A percentile compares a stretch with the other conserved stretches of the same genome.
phyloP scores from a whole-genome alignment of 257 asterid species.

The Salvia splendens region DNA sequence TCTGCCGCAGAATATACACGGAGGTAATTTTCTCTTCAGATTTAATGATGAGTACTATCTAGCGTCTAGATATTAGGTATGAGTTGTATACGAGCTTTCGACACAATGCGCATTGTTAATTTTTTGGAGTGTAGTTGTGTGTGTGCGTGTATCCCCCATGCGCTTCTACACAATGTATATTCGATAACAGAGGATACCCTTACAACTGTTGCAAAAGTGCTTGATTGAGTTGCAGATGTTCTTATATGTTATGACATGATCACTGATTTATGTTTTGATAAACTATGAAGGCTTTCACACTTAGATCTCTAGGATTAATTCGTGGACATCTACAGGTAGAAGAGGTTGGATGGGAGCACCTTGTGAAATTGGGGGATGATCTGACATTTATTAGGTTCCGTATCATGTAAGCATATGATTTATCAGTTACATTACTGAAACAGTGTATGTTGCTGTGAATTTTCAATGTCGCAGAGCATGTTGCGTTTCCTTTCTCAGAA shows the following conservation, averaged over 20 bases:
- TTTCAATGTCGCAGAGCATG: conserved; percentile 7
- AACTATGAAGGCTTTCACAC: background rate
- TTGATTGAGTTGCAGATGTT: background rate
- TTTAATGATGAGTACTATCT: too few relatives aligned
- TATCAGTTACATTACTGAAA: background rate
- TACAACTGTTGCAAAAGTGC: background rate
- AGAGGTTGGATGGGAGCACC: conserved; percentile 84
- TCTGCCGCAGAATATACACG: conserved; percentile 62
- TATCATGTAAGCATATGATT: conserved; percentile 45
- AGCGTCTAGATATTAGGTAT: conserved; percentile 4
- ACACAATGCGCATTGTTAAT: background rate
- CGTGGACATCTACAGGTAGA: conserved; percentile 54
- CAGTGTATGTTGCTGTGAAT: background rate
- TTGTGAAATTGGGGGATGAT: conserved; percentile 64
- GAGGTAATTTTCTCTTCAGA: conserved; percentile 44
- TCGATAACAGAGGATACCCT: background rate
- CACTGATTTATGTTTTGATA: background rate
- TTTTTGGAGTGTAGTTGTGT: background rate
- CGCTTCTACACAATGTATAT: background rate
- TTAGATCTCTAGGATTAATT: conserved; percentile 12
- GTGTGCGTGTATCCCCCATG: background rate
- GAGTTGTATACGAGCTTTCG: background rate
- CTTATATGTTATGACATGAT: background rate
- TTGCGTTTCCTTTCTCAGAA: background rate
- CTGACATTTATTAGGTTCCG: conserved; percentile 60